Conservation (phyloP, 31 red algal genomes). For the Odonthalia washingtoniensis region DNA sequence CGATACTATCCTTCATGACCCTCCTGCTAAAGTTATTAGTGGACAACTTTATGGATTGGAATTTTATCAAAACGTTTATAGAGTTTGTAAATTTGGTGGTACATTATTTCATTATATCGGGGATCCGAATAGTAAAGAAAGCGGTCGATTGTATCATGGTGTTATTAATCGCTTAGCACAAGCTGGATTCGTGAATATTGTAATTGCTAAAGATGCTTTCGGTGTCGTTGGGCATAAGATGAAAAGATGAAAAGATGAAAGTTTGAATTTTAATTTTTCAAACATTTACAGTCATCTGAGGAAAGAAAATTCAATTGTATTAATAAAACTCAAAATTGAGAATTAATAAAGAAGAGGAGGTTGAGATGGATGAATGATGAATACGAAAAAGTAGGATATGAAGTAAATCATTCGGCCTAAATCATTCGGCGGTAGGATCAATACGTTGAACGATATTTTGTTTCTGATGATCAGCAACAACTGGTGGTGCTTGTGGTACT, state of each 20-base stretch:
- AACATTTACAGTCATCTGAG: background rate
- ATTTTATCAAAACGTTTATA: constrained; percentile 57
- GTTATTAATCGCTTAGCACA: constrained; percentile 44
- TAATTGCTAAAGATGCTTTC: constrained; percentile 26
- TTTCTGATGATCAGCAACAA: too few species aligned
- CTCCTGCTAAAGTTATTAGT: constrained; percentile 61
- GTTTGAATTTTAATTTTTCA: background rate
- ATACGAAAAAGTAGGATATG: too few species aligned
- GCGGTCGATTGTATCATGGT: constrained; percentile 66
- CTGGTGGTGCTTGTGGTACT: too few species aligned
- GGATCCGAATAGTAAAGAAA: constrained; percentile 65
- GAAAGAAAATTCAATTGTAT: too few species aligned
- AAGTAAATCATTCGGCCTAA: too few species aligned
- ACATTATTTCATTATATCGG: constrained; percentile 77
- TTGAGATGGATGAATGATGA: too few species aligned
- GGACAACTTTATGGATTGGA: constrained; percentile 57
- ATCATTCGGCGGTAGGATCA: too few species aligned
- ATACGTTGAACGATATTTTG: too few species aligned
- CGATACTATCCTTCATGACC: constrained; percentile 74
- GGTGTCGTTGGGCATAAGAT: constrained; percentile 23
- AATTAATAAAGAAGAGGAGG: too few species aligned
- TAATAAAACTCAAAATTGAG: too few species aligned
- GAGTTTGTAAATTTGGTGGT: constrained; percentile 42
- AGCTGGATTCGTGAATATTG: constrained; percentile 45
- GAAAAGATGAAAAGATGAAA: too few species aligned